phyloP scores from a whole-genome alignment of 495 filamentous ascomycete genomes.

The Hapsidospora chrysogenum region DNA sequence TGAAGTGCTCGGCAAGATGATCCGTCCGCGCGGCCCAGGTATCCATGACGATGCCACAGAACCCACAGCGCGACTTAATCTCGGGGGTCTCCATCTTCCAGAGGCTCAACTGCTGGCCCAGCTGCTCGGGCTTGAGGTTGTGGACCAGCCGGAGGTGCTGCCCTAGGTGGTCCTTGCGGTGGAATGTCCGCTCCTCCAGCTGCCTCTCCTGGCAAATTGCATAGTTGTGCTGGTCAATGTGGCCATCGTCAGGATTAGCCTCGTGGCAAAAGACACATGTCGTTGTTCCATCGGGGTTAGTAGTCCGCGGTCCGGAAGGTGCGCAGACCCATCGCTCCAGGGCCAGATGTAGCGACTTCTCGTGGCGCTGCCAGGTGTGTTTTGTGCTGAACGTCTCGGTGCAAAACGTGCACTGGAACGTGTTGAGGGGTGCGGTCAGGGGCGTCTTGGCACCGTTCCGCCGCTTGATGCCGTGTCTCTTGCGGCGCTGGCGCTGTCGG shows the following conservation, averaged over 20 bases:
- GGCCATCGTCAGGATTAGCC: conserved; percentile 35
- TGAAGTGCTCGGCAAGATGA: conserved; percentile 54
- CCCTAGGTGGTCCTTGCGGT: conserved; percentile 65
- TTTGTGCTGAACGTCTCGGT: conserved; percentile 64
- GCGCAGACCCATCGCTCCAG: conserved; percentile 70
- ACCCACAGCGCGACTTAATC: conserved; percentile 49
- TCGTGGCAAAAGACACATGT: conserved; percentile 54
- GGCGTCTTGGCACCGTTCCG: conserved; percentile 8
- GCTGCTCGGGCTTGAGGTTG: conserved; percentile 35
- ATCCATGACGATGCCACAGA: conserved; percentile 39
- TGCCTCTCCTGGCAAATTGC: conserved; percentile 48
- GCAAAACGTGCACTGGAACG: conserved; percentile 78
- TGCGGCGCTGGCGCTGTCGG: conserved; percentile 54
- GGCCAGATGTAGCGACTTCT: conserved; percentile 64
- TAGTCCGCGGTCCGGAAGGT: conserved; percentile 39
- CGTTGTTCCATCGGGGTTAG: conserved; percentile 25
- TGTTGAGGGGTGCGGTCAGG: conserved; percentile 20
- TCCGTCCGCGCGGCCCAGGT: conserved; percentile 38
- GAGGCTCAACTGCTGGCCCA: conserved; percentile 36
- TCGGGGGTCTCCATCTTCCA: conserved; percentile 45
- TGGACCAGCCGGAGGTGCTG: conserved; percentile 72
- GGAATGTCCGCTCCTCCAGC: conserved; percentile 51
- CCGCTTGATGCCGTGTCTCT: conserved; percentile 28
- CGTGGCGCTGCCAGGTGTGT: conserved; percentile 73
- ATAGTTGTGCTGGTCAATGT: conserved; percentile 56